Base-by-base conservation (phyloP, 2,329 filamentous ascomycete species). In the Colletotrichum siamense region DNA sequence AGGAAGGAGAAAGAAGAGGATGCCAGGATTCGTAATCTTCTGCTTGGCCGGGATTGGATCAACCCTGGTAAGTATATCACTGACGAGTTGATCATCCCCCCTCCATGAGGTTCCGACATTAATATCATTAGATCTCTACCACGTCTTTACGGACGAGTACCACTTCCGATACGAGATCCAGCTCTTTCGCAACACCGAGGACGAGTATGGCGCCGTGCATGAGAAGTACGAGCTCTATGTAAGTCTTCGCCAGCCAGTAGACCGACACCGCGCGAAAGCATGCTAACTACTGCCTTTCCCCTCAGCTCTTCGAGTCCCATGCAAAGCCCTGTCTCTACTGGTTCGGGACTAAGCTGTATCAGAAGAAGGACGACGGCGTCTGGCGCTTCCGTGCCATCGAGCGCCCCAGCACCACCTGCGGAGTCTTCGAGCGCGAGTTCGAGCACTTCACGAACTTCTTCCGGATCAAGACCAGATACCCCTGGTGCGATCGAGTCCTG, bases 251-350 rank as follows among this genome's bases (percentile, higher is more conserved):
- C 1, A 39, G 5, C 3, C 30, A 24, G 24, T 0, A 16, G 0
- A 4, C 32, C 18, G 8, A 0, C 30, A 8, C 32, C 18, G 1
- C 22, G 18, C 22, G 3, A 64, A 36, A 16, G 30, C 32, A 36
- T 30, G n/a, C 62, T 44, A 15, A 63, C 26, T 26, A 6, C 16
- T 63, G 3, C 5, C 32, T 13, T 13, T 24, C 8, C 9, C 52
- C 13, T n/a, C 77, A 95, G 93, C 87, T 96, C 67, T 95, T 92
- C 85, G 91, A 95, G 82, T 94, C 92, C 7, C 88, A 91, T 76
- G 85, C 88, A 13, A 84, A 85, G 16, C 93, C 93, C 0, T 87
- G 86, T 75, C 88, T 90, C 0, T 96, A 95, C 84, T 90, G 89
- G 78, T 90, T 91, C 62, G 90, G 90, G 9, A 88, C 88, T 63